Evolutionary conservation across 805 yeast species (phyloP), one percentile per base, ranked within the genome.

Genomic region (Maudiozyma bulderi): DNA sequence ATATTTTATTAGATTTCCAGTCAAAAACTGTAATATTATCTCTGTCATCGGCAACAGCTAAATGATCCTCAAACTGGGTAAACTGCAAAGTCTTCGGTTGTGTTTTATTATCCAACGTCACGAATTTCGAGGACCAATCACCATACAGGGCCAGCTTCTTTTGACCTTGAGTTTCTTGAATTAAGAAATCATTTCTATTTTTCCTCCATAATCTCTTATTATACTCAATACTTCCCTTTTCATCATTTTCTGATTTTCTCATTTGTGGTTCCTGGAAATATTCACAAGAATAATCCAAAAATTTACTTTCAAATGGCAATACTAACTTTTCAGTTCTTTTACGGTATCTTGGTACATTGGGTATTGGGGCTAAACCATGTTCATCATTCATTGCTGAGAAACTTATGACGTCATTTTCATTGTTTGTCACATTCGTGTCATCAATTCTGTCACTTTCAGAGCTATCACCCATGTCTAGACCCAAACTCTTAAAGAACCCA

Each of bases 181-280:
- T 86, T 34, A 89, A 86, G 3, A 76, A 65, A 62, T 93, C 98
- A 61, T 93, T 93, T 56, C 98, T 74, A 59, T 84, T 85, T 54
- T 95, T 75, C 57, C 96, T 75, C 98, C 98, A 93, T 28, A 86
- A 67, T 50, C 95, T 73, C 54, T 80, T 82, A 35, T 86, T 80
- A 57, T 86, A 87, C 54, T 86, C 90, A 50, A 82, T 79, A 49
- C 96, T 86, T 0, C 98, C 98, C 0, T 95, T 93, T 63, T 89
- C 96, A 57, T 91, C 97, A 14, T 80, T 68, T 56, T 91, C 97
- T 47, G 78, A 76, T 50, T 80, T 82, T 9, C 86, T 81, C 83
- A 90, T 83, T 61, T 91, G 98, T 0, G 99, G 97, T 61, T 90
- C 98, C 59, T 90, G 95, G 70, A 91, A 93, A 60, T 89, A 90